These are phyloP conservation scores for Beauveria asiatica DNA, from an alignment of 2,329 filamentous ascomycete genomes.

Conservation along the genomic window DNA sequence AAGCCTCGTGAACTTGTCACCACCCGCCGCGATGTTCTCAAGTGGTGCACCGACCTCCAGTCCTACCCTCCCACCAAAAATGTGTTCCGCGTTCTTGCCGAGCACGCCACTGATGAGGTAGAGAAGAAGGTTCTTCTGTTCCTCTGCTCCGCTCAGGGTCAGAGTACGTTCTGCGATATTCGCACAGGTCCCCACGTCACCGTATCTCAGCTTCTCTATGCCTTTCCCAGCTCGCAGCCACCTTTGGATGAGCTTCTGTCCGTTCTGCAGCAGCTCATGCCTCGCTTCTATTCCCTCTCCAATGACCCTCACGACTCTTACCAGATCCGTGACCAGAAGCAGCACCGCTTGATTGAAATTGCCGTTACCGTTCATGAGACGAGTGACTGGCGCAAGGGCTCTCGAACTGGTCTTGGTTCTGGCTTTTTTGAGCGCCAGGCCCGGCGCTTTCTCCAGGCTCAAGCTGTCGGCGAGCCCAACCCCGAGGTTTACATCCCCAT, in stretches of 20 bases:
- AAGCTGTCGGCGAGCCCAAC: slow-evolving; percentile 47
- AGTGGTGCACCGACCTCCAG: slow-evolving; percentile 91
- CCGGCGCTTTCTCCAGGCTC: slow-evolving; percentile 58
- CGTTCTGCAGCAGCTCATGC: slow-evolving; percentile 82
- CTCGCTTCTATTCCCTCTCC: slow-evolving; percentile 94
- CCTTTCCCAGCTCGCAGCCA: slow-evolving; percentile 86
- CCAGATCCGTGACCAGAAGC: slow-evolving; percentile 57
- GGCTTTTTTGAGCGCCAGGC: slow-evolving; percentile 90
- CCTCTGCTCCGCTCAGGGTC: slow-evolving; percentile 81
- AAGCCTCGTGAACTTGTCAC: slow-evolving; percentile 77
- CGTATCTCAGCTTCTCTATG: slow-evolving; percentile 74
- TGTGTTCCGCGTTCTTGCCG: slow-evolving; percentile 75
- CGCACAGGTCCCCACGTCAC: slow-evolving; percentile 83
- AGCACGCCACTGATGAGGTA: slow-evolving; percentile 68
- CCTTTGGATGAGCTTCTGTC: slow-evolving; percentile 76
- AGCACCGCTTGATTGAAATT: slow-evolving; percentile 80
- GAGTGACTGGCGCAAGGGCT: slow-evolving; percentile 64
- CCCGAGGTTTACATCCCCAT: slow-evolving; percentile 75
- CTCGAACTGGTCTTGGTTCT: slow-evolving; percentile 77
- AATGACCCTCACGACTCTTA: slow-evolving; percentile 83
- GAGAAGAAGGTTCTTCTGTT: slow-evolving; percentile 86
- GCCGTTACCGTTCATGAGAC: slow-evolving; percentile 94
- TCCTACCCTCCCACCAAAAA: slow-evolving; percentile 86
- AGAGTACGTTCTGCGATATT: slow-evolving; percentile 88
- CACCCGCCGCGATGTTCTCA: slow-evolving; percentile 83